Base-by-base conservation (phyloP, 257 asterid species). In the Gardenia jasminoides region DNA sequence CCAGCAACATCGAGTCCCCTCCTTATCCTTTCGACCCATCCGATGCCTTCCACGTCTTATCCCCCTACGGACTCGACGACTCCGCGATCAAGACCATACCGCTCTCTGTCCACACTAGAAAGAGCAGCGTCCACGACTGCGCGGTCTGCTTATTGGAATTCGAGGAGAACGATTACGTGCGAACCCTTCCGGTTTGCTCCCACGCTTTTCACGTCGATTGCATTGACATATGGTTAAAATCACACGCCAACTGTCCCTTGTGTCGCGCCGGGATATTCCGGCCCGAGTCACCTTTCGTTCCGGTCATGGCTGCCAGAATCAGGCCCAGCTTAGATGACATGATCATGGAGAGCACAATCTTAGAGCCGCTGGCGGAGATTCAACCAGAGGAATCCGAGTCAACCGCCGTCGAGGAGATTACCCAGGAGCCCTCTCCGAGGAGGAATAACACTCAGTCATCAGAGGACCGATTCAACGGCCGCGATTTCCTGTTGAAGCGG, bases 181-280 rank as follows among this genome's bases (percentile, higher is more conserved):
- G 99, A 0, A 96, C 97, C 1, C 93, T 96, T 30, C 99, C 99
- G 36, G 89, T 86, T 6, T 96, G 99, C 76, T 73, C 92, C 0
- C 99, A 93, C 84, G 88, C 92, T 15, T 96, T 96, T 70, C 99
- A 96, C 83, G 97, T 96, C 20, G 99, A 96, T 70, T 96, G 99
- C 59, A 93, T 96, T 17, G 99, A 96, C 30, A 91, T 91, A 48
- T 96, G 99, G 99, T 88, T 96, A 0, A 77, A 94, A n/a, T 96
- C 99, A 4, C 98, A 96, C 85, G 97, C 97, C 20, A 93, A 96
- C 72, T 96, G 99, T 79, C 99, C 99, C 11, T 85, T 96, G 73
- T 96, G 99, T 82, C 92, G 99, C 0, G 97, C 99, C 22, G 89
- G 89, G 0, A 88, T 96, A 72, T 91, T 90, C 86, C 89, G 87